A percentile compares a stretch with the other conserved stretches of the same genome.
Conservation (phyloP, 306 rosid species). For the Cyclanthera cordifolia region DNA sequence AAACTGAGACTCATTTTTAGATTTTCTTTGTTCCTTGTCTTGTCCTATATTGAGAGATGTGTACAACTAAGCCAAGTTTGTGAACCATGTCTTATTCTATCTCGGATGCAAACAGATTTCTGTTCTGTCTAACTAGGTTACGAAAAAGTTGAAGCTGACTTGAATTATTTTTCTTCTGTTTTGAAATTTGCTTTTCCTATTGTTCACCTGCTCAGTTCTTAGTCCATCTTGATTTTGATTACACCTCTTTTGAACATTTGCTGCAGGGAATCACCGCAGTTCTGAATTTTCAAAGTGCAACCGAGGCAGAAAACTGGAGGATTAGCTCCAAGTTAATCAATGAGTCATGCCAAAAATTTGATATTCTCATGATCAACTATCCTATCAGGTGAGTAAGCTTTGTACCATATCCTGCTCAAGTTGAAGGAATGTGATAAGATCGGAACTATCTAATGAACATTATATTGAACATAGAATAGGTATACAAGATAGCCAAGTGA, state of each 20-base stretch:
- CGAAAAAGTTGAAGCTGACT: not conserved
- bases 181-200: not conserved
- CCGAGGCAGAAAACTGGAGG: slow-evolving; percentile 96
- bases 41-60: not conserved
- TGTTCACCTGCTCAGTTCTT: not conserved
- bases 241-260: slow-evolving; percentile 23
- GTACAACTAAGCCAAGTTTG: not conserved
- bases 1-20: slow-evolving; percentile 1
- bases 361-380: slow-evolving; percentile 77
- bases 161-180: slow-evolving; percentile 13
- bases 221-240: not conserved
- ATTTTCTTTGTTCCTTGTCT: not conserved
- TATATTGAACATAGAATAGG: too few relatives aligned
- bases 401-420: not conserved
- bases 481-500: too few relatives aligned
- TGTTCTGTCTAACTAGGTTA: not conserved
- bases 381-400: slow-evolving; percentile 58
- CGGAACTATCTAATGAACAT: too few relatives aligned
- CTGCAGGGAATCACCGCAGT: slow-evolving; percentile 83
- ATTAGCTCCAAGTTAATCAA: slow-evolving; percentile 53
- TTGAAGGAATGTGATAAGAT: slow-evolving; percentile 3
- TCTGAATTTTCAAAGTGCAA: slow-evolving; percentile 75
- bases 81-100: not conserved
- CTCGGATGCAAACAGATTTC: not conserved
- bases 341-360: slow-evolving; percentile 56